Percentiles rank a stretch among this genome's conserved stretches.
These are phyloP conservation scores for Haplosporangium sp. DNA, from an alignment of 371 early-diverging fungal genomes.

Conservation along the genomic window DNA sequence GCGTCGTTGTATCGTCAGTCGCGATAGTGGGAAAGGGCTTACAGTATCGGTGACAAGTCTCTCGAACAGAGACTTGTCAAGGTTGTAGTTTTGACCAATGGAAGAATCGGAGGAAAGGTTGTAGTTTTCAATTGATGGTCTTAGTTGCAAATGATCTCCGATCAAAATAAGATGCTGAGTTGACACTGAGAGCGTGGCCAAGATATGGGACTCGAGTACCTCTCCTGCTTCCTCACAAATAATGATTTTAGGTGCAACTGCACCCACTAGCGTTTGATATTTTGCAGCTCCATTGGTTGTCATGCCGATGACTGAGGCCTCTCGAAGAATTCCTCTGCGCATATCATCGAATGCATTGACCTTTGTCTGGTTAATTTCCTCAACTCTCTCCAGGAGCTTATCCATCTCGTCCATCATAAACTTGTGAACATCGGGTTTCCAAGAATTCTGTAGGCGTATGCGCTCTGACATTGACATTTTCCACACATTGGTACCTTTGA, in stretches of 20 bases:
- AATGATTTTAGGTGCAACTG: slow-evolving; percentile 66
- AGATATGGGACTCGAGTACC: slow-evolving; percentile 78
- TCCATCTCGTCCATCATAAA: slow-evolving; percentile 25
- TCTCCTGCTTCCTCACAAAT: slow-evolving; percentile 85
- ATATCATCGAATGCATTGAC: slow-evolving; percentile 23
- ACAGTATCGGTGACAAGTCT: slow-evolving; percentile 63
- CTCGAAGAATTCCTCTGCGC: slow-evolving; percentile 48
- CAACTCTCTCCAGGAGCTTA: slow-evolving; percentile 16
- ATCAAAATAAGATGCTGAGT: slow-evolving; percentile 78
- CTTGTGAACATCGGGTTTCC: slow-evolving; percentile 45
- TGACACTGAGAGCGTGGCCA: slow-evolving; percentile 65
- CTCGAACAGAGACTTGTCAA: slow-evolving; percentile 78
- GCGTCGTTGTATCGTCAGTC: slow-evolving; percentile 74
- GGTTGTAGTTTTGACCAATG: slow-evolving; percentile 55
- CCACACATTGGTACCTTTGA: slow-evolving; percentile 54
- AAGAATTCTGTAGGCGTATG: slow-evolving; percentile 45
- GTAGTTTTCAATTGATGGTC: slow-evolving; percentile 62
- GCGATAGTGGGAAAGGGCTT: slow-evolving; percentile 59
- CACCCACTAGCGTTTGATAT: slow-evolving; percentile 61
- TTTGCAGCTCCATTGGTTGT: slow-evolving; percentile 68
- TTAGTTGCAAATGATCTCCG: slow-evolving; percentile 79
- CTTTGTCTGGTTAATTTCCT: no score
- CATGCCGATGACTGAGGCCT: slow-evolving; percentile 58
- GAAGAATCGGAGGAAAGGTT: slow-evolving; percentile 48
- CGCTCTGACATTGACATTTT: slow-evolving; percentile 58